Evolutionary conservation across 2,329 filamentous ascomycete species (phyloP).

Genomic region (Pseudocercospora eumusae): DNA sequence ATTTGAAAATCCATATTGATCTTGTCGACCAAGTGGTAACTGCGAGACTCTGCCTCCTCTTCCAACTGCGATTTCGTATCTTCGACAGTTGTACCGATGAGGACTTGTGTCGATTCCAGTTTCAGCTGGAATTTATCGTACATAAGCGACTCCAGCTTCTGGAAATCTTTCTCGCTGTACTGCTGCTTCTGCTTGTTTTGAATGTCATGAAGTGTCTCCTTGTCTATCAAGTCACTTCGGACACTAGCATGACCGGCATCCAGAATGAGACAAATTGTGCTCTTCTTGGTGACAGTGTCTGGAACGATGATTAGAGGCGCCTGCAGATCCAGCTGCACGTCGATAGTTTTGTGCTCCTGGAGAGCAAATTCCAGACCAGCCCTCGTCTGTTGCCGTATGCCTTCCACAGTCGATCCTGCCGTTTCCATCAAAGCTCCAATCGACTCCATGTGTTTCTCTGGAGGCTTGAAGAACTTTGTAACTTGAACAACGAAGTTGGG

Average conservation of each 20-base stretch:
- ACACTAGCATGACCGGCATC: slow-evolving; percentile 96
- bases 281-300: slow-evolving; percentile 80
- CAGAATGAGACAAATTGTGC: slow-evolving; percentile 84
- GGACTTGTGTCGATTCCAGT: slow-evolving; percentile 87
- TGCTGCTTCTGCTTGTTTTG: slow-evolving; percentile 85
- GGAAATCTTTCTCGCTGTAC: slow-evolving; percentile 87
- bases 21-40: slow-evolving; percentile 87
- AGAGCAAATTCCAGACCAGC: slow-evolving; percentile 94
- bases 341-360: slow-evolving; percentile 96
- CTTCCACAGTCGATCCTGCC: slow-evolving; percentile 92
- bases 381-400: slow-evolving; percentile 89
- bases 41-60: slow-evolving; percentile 63
- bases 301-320: slow-evolving; percentile 95
- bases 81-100: slow-evolving; percentile 91
- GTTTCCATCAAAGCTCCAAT: slow-evolving; percentile 94
- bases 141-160: slow-evolving; percentile 86
- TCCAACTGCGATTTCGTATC: slow-evolving; percentile 82
- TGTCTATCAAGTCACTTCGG: slow-evolving; percentile 89
- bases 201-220: slow-evolving; percentile 83
- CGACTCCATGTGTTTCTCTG: slow-evolving; percentile 96
- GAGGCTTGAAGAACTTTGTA: slow-evolving; percentile 92
- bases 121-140: slow-evolving; percentile 97
- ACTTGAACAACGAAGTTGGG: slow-evolving; percentile 89
- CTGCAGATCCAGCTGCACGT: slow-evolving; percentile 91
- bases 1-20: slow-evolving; percentile 97